Evolutionary conservation across 306 rosid species (phyloP).

Genomic region (Senna siamea): DNA sequence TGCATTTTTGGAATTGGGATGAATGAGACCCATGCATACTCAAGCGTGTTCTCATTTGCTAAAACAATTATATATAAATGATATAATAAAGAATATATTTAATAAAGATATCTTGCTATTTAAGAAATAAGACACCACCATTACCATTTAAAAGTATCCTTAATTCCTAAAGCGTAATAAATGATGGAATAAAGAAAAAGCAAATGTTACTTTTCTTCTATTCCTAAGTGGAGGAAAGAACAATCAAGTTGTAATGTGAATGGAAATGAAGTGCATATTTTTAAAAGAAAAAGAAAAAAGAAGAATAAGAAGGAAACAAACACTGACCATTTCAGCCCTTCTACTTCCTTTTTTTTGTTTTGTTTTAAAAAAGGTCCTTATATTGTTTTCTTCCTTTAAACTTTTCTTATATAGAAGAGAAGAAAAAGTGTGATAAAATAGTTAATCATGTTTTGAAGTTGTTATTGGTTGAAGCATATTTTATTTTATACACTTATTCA

Average conservation of each 20-base stretch:
- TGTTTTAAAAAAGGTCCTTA: too few relatives aligned
- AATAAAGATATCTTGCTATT: neutral
- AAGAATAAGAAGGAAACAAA: neutral
- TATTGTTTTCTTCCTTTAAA: too few relatives aligned
- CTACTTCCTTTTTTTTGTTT: neutral
- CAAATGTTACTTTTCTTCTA: conserved; percentile 1
- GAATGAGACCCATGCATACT: neutral
- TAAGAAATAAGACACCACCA: neutral
- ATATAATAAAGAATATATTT: neutral
- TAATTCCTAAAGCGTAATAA: neutral
- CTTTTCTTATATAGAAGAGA: too few relatives aligned
- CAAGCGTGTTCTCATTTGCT: neutral
- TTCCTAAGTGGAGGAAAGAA: neutral
- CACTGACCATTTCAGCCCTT: neutral
- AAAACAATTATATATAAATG: neutral
- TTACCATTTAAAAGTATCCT: neutral
- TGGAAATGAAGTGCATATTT: neutral
- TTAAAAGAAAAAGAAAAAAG: too few relatives aligned
- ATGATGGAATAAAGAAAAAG: conserved; percentile 1
- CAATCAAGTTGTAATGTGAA: neutral
- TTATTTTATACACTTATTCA: too few relatives aligned
- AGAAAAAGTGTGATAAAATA: too few relatives aligned
- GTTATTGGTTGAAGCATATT: too few relatives aligned
- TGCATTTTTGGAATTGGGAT: neutral
- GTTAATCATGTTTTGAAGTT: too few relatives aligned